Conservation (phyloP, 2,329 filamentous ascomycete genomes). For the Diaporthe ampelina region DNA sequence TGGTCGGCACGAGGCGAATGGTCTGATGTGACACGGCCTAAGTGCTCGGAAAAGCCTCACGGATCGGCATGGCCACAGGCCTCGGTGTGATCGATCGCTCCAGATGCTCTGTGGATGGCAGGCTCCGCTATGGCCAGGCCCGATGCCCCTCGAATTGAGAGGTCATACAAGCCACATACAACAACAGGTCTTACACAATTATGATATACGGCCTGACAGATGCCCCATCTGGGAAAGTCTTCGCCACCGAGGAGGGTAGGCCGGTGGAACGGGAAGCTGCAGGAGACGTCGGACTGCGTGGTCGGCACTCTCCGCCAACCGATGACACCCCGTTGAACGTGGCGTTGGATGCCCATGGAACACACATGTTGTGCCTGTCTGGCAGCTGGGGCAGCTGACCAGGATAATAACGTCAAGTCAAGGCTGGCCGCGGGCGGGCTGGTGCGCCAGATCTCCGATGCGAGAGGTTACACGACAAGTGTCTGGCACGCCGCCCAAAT, state of each 20-base stretch:
- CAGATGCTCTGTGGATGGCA: neutral
- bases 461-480: slow-evolving; percentile 6
- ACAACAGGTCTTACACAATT: slow-evolving; percentile 7
- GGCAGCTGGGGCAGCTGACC: neutral
- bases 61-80: neutral
- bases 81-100: neutral
- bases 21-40: slow-evolving; percentile 11
- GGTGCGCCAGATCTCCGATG: neutral
- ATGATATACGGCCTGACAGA: slow-evolving; percentile 12
- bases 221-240: slow-evolving; percentile 3
- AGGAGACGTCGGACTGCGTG: neutral
- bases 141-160: neutral
- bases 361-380: neutral
- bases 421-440: neutral
- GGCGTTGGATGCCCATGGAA: slow-evolving; percentile 10
- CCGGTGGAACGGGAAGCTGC: neutral
- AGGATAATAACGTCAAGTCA: neutral
- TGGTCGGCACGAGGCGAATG: slow-evolving; percentile 12
- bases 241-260: slow-evolving; percentile 13
- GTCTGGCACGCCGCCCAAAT: neutral
- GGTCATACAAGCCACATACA: neutral
- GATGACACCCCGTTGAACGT: slow-evolving; percentile 3
- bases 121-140: neutral
- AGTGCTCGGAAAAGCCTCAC: neutral
- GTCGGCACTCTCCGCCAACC: slow-evolving; percentile 24